Percentiles rank a stretch among this genome's conserved stretches.
Conservation (phyloP, 306 rosid species). For the Citrullus colocynthis region DNA sequence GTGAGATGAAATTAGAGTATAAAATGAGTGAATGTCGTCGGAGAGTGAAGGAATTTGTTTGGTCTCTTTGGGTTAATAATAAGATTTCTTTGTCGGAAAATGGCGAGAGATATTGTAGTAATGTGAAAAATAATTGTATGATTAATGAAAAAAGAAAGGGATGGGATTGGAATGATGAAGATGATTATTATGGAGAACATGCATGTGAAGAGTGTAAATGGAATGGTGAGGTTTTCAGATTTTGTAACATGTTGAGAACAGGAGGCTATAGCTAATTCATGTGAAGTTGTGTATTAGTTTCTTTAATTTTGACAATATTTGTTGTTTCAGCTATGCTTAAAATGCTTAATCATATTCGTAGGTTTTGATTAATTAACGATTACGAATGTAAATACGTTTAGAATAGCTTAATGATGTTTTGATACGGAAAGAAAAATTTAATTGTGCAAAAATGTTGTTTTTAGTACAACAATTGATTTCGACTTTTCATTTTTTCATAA, state of each 20-base stretch:
- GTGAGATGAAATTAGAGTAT: neutral
- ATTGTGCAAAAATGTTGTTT: too few relatives aligned
- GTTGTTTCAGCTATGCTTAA: too few relatives aligned
- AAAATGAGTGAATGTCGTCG: conserved; percentile 5
- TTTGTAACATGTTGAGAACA: neutral
- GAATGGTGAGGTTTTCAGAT: neutral
- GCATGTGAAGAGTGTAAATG: conserved; percentile 4
- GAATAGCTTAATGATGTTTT: too few relatives aligned
- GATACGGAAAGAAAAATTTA: too few relatives aligned
- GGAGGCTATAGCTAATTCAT: neutral
- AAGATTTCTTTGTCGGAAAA: neutral
- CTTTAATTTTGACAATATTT: too few relatives aligned
- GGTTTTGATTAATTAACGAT: too few relatives aligned
- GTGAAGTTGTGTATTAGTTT: too few relatives aligned
- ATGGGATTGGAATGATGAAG: neutral
- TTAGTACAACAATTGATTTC: too few relatives aligned
- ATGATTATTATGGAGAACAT: neutral
- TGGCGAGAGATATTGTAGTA: neutral
- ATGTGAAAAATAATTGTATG: neutral
- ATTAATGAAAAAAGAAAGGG: neutral
- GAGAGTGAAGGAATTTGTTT: conserved; percentile 11
- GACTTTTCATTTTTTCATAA: too few relatives aligned
- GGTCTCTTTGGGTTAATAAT: conserved; percentile 21
- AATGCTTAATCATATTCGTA: too few relatives aligned
- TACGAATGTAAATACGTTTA: too few relatives aligned